Base-by-base conservation (phyloP, 2,329 filamentous ascomycete species). In the Beauveria pseudobassiana region DNA sequence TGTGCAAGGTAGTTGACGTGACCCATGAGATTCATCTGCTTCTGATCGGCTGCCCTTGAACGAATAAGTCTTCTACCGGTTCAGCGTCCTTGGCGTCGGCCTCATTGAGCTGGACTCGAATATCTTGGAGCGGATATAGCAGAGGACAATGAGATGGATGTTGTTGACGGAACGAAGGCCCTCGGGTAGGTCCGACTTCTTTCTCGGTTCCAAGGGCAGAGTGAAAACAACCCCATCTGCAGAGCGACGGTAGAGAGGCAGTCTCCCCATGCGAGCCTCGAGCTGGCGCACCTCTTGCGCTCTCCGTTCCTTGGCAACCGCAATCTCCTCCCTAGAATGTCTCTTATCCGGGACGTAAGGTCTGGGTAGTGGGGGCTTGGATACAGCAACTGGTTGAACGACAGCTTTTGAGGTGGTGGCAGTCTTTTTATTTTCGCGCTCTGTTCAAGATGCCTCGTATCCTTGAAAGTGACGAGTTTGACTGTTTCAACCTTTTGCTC, bases 1-100 rank as follows among this genome's bases (percentile, higher is more conserved):
- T 88, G 85, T 2, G 85, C 80, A 8, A 93, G 75, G 68, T 87
- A 90, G 70, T 93, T 93, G 67, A 93, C 73, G 67, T 90, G 88
- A 63, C 84, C 87, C 75, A 89, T 88, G 61, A 95, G 73, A 10
- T 82, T 87, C 75, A 87, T 78, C 48, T 86, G 79, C 45, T 77
- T 78, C 67, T 85, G 81, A 58, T 84, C 78, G 28, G 73, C 74
- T 18, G 82, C 80, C 71, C 82, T 62, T 82, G 73, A 7, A 80
- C 76, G 67, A 93, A 95, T 0, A 86, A 77, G 57, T 81, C 78
- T 71, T 92, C 87, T 2, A 90, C 78, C 1, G 78, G 77, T 67
- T 84, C 82, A 1, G 85, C 87, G 63, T 87, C 85, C 14, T 77
- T 72, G 0, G 82, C 78, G 22, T 84, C 80, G 3, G 86, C 82